phyloP scores from a whole-genome alignment of 2,329 filamentous ascomycete species.

The Tolypocladium nubicola region DNA sequence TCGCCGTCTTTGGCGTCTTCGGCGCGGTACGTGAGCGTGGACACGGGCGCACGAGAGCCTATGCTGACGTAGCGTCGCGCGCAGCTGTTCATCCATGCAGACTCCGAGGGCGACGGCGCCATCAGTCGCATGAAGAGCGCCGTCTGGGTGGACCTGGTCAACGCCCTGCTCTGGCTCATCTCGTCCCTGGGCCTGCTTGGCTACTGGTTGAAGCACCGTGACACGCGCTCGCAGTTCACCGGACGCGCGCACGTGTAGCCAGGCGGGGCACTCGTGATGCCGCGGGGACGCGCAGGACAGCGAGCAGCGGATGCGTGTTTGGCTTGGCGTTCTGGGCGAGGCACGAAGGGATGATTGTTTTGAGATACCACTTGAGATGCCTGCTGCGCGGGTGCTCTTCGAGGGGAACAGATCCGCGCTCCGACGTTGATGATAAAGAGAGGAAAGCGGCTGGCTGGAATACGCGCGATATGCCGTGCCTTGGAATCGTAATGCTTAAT shows the following conservation, averaged over 20 bases:
- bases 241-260: conserved; percentile 43
- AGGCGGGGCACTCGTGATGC: not conserved
- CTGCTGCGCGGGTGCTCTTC: not conserved
- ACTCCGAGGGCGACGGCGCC: conserved; percentile 51
- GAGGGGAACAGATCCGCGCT: too few species aligned
- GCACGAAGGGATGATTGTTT: not conserved
- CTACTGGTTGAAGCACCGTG: conserved; percentile 49
- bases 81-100: conserved; percentile 60
- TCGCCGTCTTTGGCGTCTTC: conserved; percentile 75
- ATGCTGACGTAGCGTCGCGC: not conserved
- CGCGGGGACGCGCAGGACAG: conserved; percentile 1
- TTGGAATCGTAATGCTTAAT: not conserved
- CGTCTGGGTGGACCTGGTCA: conserved; percentile 71
- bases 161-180: conserved; percentile 66
- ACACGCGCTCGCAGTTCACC: conserved; percentile 44
- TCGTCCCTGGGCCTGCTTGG: conserved; percentile 43
- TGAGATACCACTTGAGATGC: not conserved
- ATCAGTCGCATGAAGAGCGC: conserved; percentile 74
- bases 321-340: not conserved
- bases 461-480: not conserved
- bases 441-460: not conserved
- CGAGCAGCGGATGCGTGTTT: not conserved
- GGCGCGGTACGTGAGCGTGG: conserved; percentile 41
- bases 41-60: not conserved
- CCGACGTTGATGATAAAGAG: not conserved